A percentile compares a stretch with the other conserved stretches of the same genome.
Conservation (phyloP, 257 asterid species). For the Solanum rostratum region DNA sequence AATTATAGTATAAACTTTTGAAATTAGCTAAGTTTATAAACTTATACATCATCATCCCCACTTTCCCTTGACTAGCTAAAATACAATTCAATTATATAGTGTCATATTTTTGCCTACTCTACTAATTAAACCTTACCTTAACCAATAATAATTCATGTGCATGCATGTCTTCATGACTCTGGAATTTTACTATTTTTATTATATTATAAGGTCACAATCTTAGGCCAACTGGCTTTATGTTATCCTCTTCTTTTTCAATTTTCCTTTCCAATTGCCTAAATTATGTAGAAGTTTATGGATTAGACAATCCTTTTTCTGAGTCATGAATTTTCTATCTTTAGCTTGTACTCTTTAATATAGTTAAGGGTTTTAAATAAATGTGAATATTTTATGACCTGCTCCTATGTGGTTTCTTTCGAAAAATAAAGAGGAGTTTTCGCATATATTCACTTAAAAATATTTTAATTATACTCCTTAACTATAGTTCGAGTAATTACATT, state of each 20-base stretch:
- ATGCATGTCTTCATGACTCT: background rate
- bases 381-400: background rate
- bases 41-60: background rate
- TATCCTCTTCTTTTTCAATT: background rate
- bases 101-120: background rate
- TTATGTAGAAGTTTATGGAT: background rate
- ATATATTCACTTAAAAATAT: no score
- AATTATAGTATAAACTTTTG: background rate
- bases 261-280: background rate
- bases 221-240: background rate
- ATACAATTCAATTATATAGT: background rate
- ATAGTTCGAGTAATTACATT: no score
- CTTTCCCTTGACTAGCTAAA: background rate
- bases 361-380: background rate
- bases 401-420: background rate
- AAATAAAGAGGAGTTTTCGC: no score
- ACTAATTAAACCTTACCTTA: background rate
- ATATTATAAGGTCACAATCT: background rate
- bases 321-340: background rate
- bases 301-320: background rate
- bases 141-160: background rate
- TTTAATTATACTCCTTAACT: no score
- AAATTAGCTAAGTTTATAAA: background rate
- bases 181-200: background rate
- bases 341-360: background rate